phyloP scores from a whole-genome alignment of 108 stramenopile species.

The Parietichytrium sp. region DNA sequence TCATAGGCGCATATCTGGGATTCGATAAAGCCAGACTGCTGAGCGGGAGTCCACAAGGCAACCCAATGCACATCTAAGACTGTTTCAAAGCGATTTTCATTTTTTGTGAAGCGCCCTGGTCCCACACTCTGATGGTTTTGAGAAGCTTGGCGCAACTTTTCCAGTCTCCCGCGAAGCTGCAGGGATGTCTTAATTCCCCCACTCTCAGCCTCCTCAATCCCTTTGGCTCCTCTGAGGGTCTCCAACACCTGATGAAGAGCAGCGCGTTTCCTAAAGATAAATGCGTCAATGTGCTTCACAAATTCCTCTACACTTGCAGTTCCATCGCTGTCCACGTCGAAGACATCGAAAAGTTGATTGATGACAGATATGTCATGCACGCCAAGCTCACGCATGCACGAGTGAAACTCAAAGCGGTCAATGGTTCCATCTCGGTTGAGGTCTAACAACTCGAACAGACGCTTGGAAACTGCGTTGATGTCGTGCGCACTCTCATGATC shows the following conservation, averaged over 20 bases:
- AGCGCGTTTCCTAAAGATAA: neutral
- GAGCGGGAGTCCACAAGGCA: neutral
- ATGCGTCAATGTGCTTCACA: constrained; percentile 13
- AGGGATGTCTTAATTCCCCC: no score
- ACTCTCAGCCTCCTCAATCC: no score
- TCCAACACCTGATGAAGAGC: neutral
- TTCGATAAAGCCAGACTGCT: no score
- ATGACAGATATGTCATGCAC: constrained; percentile 4
- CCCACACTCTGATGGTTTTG: no score
- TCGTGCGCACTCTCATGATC: neutral
- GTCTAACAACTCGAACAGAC: neutral
- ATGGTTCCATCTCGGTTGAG: neutral
- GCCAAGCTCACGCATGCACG: constrained; percentile 5
- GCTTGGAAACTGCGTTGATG: neutral
- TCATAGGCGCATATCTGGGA: neutral
- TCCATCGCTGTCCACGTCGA: neutral
- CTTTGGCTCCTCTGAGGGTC: no score
- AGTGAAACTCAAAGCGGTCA: neutral
- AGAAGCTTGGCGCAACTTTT: neutral
- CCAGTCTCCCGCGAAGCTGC: constrained; percentile 2
- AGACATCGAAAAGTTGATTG: neutral
- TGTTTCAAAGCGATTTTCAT: neutral
- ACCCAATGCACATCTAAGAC: neutral
- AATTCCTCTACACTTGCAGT: neutral
- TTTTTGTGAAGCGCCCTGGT: neutral